Evolutionary conservation across 2,329 filamentous ascomycete species (phyloP), one percentile per base, ranked within the genome.

Genomic region (Tympanopsis confertula): DNA sequence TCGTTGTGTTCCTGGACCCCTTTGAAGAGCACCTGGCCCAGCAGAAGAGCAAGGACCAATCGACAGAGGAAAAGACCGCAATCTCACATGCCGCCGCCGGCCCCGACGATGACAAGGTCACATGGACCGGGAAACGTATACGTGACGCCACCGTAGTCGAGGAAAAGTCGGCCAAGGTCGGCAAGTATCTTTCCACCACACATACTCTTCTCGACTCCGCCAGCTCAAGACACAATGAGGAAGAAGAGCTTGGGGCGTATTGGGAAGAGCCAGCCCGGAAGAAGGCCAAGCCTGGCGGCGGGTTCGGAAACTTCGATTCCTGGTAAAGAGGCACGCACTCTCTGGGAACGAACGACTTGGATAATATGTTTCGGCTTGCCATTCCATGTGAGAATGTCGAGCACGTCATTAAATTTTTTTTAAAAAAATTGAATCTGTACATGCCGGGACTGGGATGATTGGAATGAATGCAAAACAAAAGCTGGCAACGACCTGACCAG

Each of bases 111-210:
- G 88, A 96, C 50, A 77, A 75, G 54, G 81, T 85, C 2, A 96
- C 91, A 3, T 98, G 91, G 91, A 96, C 91, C 3, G 91, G 91
- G 3, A 98, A 96, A 63, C 69, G 88, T 29, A 76, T 98, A 36
- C 68, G 87, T 19, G 69, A 66, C 2, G 75, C 82, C 49, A 82
- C 78, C 1, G 74, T 67, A 0, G 64, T 76, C 2, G 69, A 69
- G 2, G 54, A 56, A 19, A 56, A 53, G 13, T 57, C 58, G 10
- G 63, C 61, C 5, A 61, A 58, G 4, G 76, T 78, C 12, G 91
- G 89, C 5, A 95, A 89, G 57, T 96, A 96, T 55, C 59, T 98
- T 37, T 26, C 22, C 22, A n/a, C 7, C 7, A n/a, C n/a, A n/a
- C n/a, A n/a, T n/a, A n/a, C n/a, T n/a, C n/a, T n/a, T n/a, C n/a